Percentiles rank a stretch among this genome's conserved stretches.
phyloP scores from a whole-genome alignment of 2,329 filamentous ascomycete species.

The Magnaporthiopsis incrustans region DNA sequence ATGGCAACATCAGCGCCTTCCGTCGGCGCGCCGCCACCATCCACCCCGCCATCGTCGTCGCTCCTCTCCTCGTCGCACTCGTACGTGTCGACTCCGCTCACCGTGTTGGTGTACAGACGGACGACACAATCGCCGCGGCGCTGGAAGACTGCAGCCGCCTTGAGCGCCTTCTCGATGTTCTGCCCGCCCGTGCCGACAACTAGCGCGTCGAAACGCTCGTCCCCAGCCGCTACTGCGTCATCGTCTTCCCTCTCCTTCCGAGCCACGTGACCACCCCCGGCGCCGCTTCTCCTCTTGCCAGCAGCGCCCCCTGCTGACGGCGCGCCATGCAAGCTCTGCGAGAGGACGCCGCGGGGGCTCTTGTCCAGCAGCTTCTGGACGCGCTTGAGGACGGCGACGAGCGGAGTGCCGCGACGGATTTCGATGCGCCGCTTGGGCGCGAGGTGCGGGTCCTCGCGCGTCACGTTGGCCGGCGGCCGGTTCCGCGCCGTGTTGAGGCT shows the following conservation, averaged over 20 bases:
- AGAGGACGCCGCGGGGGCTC: slow-evolving; percentile 35
- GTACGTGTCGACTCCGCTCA: slow-evolving; percentile 6
- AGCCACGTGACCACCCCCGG: slow-evolving; percentile 46
- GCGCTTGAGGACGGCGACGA: slow-evolving; percentile 60
- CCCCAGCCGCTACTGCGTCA: slow-evolving; percentile 10
- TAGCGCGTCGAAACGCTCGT: slow-evolving; percentile 9
- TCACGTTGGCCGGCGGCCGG: slow-evolving; percentile 15
- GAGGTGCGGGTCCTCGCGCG: slow-evolving; percentile 10
- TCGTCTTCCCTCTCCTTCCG: slow-evolving; percentile 19
- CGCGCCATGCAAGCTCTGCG: slow-evolving; percentile 36
- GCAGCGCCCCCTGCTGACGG: slow-evolving; percentile 37
- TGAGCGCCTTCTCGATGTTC: slow-evolving; percentile 8
- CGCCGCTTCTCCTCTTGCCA: slow-evolving; percentile 20
- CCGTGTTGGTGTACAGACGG: slow-evolving; percentile 6
- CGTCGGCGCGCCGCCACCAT: slow-evolving; percentile 8
- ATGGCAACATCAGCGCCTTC: slow-evolving; percentile 1
- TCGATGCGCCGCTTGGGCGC: slow-evolving; percentile 40
- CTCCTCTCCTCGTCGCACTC: slow-evolving; percentile 17
- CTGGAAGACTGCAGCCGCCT: slow-evolving; percentile 7
- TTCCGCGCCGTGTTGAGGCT: slow-evolving; percentile 14
- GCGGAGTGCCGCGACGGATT: slow-evolving; percentile 55
- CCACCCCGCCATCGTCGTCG: slow-evolving; percentile 16
- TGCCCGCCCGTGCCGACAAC: slow-evolving; percentile 6
- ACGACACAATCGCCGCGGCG: slow-evolving; percentile 7
- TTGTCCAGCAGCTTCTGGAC: slow-evolving; percentile 54